phyloP scores from a whole-genome alignment of 768 basidiomycete species.

The Hygrophorus pudorinus region DNA sequence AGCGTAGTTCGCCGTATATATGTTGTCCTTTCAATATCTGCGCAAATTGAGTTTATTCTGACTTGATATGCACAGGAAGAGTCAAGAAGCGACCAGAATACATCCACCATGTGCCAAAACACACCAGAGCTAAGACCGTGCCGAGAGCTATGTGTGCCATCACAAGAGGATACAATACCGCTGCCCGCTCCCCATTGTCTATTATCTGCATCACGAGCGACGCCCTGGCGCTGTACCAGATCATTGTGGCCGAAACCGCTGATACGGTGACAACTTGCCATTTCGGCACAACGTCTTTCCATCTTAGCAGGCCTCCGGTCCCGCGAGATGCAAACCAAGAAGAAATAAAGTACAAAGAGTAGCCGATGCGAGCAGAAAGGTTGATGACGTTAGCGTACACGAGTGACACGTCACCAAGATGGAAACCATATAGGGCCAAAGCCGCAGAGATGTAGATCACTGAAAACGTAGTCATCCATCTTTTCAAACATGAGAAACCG shows the following conservation, averaged over 20 bases:
- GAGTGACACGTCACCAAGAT: conserved; percentile 55
- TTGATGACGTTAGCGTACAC: conserved; percentile 73
- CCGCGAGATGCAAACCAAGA: conserved; percentile 31
- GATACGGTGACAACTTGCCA: conserved; percentile 14
- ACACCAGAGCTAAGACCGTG: conserved; percentile 10
- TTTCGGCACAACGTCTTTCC: conserved; percentile 18
- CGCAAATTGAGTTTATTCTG: conserved; percentile 5
- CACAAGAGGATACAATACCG: conserved; percentile 18
- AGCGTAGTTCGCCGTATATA: not conserved
- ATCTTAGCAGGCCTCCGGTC: conserved; percentile 13
- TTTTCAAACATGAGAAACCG: conserved; percentile 13
- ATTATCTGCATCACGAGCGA: conserved; percentile 14
- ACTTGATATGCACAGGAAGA: conserved; percentile 9
- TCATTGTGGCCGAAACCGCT: conserved; percentile 16
- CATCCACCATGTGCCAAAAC: conserved; percentile 15
- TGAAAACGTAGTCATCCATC: conserved; percentile 78
- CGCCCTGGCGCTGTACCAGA: conserved; percentile 18
- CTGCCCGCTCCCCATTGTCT: conserved; percentile 14
- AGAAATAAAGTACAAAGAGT: conserved; percentile 41
- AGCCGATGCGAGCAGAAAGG: conserved; percentile 51
- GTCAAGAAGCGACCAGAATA: conserved; percentile 12
- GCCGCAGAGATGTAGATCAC: conserved; percentile 51
- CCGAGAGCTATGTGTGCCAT: conserved; percentile 27
- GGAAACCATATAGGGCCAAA: conserved; percentile 32
- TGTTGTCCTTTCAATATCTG: not conserved